Evolutionary conservation across 192 early-diverging fungal genomes (phyloP).

Genomic region (Gaertneriomyces semiglobifer): DNA sequence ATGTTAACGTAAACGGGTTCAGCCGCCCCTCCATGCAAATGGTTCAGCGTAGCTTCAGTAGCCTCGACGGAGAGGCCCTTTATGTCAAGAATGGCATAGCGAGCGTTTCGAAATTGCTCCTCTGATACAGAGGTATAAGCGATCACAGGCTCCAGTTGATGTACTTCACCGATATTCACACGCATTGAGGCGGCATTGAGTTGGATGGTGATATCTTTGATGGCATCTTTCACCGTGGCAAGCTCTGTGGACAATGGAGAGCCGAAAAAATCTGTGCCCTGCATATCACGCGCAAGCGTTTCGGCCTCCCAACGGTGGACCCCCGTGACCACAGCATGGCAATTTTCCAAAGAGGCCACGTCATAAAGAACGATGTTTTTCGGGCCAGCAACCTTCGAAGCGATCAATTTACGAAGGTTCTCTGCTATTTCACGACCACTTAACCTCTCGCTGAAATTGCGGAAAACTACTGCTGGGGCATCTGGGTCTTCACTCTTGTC

Average conservation of each 20-base stretch:
- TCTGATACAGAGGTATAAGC: background rate
- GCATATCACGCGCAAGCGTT: slow-evolving; percentile 11
- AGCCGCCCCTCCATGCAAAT: background rate
- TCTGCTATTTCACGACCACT: slow-evolving; percentile 28
- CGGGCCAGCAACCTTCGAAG: background rate
- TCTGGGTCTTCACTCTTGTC: background rate
- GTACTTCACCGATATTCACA: background rate
- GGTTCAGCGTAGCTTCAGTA: background rate
- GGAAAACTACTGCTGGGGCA: slow-evolving; percentile 17
- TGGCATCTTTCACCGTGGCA: slow-evolving; percentile 1
- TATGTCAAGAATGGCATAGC: background rate
- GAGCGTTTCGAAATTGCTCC: background rate
- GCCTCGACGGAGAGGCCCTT: background rate
- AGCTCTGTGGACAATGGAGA: slow-evolving; percentile 1
- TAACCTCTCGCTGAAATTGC: slow-evolving; percentile 24
- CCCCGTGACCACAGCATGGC: slow-evolving; percentile 16
- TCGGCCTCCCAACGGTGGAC: slow-evolving; percentile 16
- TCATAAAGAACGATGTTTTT: slow-evolving; percentile 18
- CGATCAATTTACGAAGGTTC: slow-evolving; percentile 15
- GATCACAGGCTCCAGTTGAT: background rate
- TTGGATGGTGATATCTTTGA: background rate
- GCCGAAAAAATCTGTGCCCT: slow-evolving; percentile 22
- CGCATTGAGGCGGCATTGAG: background rate
- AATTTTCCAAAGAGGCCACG: slow-evolving; percentile 23
- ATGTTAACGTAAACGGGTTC: background rate